phyloP scores from a whole-genome alignment of 208 protist species.

The Tritrichomonas foetus region DNA sequence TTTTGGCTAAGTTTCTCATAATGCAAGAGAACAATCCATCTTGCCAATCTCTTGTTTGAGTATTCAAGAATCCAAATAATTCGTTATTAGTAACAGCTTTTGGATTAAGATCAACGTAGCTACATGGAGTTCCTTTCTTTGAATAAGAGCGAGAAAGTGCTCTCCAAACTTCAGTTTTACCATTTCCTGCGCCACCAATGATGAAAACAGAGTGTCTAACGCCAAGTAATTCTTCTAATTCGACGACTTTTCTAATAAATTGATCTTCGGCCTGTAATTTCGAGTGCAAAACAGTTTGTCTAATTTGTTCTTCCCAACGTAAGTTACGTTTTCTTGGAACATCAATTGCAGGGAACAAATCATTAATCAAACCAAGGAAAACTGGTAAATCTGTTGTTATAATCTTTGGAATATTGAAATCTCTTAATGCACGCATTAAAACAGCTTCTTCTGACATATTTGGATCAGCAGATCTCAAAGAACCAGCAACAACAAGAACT shows the following conservation, averaged over 20 bases:
- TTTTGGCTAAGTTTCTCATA: slow-evolving; percentile 83
- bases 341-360: slow-evolving; percentile 88
- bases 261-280: slow-evolving; percentile 87
- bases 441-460: slow-evolving; percentile 83
- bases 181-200: slow-evolving; percentile 82
- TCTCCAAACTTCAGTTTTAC: slow-evolving; percentile 89
- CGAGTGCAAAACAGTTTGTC: slow-evolving; percentile 72
- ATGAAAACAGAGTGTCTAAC: slow-evolving; percentile 96
- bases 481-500: slow-evolving; percentile 88
- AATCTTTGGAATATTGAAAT: slow-evolving; percentile 94
- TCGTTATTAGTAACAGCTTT: slow-evolving; percentile 95
- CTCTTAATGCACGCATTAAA: slow-evolving; percentile 88
- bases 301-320: slow-evolving; percentile 63
- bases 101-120: slow-evolving; percentile 79
- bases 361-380: slow-evolving; percentile 84
- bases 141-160: slow-evolving; percentile 80
- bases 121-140: slow-evolving; percentile 75
- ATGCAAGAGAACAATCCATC: slow-evolving; percentile 70
- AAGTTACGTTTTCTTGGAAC: slow-evolving; percentile 82
- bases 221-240: slow-evolving; percentile 92
- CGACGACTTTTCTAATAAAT: slow-evolving; percentile 93
- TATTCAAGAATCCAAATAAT: slow-evolving; percentile 87
- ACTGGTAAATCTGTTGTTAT: slow-evolving; percentile 91
- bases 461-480: slow-evolving; percentile 83
- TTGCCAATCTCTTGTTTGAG: slow-evolving; percentile 73